phyloP scores from a whole-genome alignment of 2,329 filamentous ascomycete species.

The Zymoseptoria passerinii region DNA sequence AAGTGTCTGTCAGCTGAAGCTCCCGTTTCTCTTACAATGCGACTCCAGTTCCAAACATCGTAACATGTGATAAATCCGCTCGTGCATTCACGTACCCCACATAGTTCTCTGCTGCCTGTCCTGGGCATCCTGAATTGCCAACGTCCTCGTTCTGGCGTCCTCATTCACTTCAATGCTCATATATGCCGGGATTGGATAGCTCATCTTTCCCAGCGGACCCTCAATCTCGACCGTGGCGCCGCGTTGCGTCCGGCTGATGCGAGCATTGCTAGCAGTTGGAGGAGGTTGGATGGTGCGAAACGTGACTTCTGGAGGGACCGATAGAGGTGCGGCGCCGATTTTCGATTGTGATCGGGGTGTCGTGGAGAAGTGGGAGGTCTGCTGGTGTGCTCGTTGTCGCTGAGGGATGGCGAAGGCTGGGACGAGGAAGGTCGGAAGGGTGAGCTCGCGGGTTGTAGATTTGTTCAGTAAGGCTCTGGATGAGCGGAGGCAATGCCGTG shows the following conservation, averaged over 20 bases:
- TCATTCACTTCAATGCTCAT: conserved; percentile 62
- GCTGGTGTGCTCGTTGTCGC: conserved; percentile 15
- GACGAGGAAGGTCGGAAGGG: conserved; percentile 60
- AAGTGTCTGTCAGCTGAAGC: background rate
- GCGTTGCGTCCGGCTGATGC: conserved; percentile 53
- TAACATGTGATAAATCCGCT: background rate
- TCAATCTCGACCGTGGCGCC: conserved; percentile 65
- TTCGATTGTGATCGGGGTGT: conserved; percentile 63
- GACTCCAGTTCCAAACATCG: background rate
- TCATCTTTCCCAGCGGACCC: conserved; percentile 73
- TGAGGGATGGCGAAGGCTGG: conserved; percentile 52
- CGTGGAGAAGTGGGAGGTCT: conserved; percentile 58
- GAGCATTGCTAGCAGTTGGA: conserved; percentile 47
- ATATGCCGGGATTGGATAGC: conserved; percentile 70
- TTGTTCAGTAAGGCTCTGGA: conserved; percentile 15
- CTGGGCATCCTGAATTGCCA: conserved; percentile 62
- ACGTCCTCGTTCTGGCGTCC: conserved; percentile 52
- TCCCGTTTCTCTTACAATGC: conserved; percentile 1
- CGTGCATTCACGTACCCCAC: conserved; percentile 65
- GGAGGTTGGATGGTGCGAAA: conserved; percentile 57
- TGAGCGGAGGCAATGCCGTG: conserved; percentile 19
- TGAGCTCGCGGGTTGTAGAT: conserved; percentile 10
- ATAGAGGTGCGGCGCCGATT: conserved; percentile 72
- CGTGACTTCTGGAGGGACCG: conserved; percentile 75
- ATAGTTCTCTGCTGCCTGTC: conserved; percentile 76